Evolutionary conservation across 306 rosid species (phyloP), one percentile per base, ranked within the genome.

Genomic region (Vachellia pachyceras): DNA sequence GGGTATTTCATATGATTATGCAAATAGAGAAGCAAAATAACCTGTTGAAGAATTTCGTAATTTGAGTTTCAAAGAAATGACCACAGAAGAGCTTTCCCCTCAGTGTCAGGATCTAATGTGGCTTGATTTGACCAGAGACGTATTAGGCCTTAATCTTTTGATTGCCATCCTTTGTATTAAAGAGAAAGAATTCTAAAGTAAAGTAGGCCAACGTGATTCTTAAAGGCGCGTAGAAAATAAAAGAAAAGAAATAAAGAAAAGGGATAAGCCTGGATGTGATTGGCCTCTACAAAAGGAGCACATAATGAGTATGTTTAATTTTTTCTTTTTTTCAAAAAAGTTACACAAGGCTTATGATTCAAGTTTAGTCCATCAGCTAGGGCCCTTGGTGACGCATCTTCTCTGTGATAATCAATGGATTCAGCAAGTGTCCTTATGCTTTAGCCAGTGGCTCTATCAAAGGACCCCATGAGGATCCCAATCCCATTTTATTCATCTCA

Each of bases 281-380:
- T 88, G 88, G 88, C 73, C 70, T 42, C 65, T 79, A 84, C 64
- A 88, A 91, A 86, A 86, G 82, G 73, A 80, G 81, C 82, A 49
- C 75, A 75, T 71, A 81, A 82, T 80, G 83, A 90, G 57, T 85
- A 78, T 84, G 82, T 87, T 77, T 80, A 79, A 77, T 74, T 79
- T 54, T 83, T 91, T 83, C 76, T 83, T 78, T 72, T 79, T 50
- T 6, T 7, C 7, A n/a, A 54, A 49, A 49, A 46, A 46, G 15
- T 7, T 49, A 75, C 71, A 75, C 9, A 46, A 84, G 79, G 50
- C 86, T 86, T 87, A 77, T 78, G 79, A 79, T 55, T 83, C 72
- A 87, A 87, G 86, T 81, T 82, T 79, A 42, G 50, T 77, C 66
- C 76, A 81, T 72, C 74, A 64, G 47, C 33, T 75, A 76, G 89